A percentile compares a stretch with the other conserved stretches of the same genome.
phyloP scores from a whole-genome alignment of 331 rosid species.

The Acacia pycnantha region DNA sequence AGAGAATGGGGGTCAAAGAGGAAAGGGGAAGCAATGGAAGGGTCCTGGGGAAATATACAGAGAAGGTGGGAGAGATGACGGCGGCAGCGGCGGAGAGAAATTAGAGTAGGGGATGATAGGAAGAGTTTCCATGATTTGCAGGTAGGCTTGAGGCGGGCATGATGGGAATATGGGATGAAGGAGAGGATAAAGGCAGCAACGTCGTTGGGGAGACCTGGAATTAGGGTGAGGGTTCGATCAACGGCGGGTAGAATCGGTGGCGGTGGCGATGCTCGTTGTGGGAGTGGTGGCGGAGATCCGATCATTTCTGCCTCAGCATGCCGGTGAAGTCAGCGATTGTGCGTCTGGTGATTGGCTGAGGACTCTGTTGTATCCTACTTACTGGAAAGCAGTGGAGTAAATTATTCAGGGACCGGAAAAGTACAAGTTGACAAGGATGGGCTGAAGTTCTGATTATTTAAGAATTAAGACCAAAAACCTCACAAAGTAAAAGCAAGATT shows the following conservation, averaged over 20 bases:
- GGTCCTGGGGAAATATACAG: constrained; percentile 78
- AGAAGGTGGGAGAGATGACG: constrained; percentile 48
- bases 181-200: constrained; percentile 56
- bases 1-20: constrained; percentile 65
- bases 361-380: neutral
- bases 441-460: neutral
- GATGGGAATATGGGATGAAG: constrained; percentile 59
- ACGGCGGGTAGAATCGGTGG: neutral
- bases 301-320: neutral
- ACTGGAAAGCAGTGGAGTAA: neutral
- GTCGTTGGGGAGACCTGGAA: constrained; percentile 84
- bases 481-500: too few species aligned
- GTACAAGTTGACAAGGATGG: neutral
- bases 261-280: neutral
- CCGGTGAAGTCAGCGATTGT: neutral
- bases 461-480: too few species aligned
- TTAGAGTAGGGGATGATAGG: constrained; percentile 53
- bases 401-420: too few species aligned
- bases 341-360: neutral
- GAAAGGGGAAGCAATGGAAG: constrained; percentile 54
- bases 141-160: constrained; percentile 60
- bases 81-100: constrained; percentile 43
- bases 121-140: constrained; percentile 66
- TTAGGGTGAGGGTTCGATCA: constrained; percentile 37
- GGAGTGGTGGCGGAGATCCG: too few species aligned